Evolutionary conservation across 208 protist genomes (phyloP).

Genomic region (Phytomonas francai): DNA sequence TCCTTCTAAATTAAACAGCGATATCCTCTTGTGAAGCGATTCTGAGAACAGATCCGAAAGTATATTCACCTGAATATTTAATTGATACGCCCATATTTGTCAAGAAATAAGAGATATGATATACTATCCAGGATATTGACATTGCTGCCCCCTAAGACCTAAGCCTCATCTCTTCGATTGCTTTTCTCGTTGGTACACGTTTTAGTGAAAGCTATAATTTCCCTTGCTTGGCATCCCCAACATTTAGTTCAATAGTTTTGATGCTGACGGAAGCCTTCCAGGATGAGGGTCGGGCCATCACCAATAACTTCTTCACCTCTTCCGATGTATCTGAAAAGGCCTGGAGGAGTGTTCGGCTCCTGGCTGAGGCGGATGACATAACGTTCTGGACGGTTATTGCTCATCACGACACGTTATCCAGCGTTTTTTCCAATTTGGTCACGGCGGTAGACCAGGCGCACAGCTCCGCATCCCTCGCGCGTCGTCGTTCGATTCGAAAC

Average conservation of each 20-base stretch:
- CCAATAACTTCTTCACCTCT: conserved; percentile 52
- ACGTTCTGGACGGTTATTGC: conserved; percentile 79
- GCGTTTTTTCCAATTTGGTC: conserved; percentile 37
- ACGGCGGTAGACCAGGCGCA: conserved; percentile 54
- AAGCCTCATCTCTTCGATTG: not conserved
- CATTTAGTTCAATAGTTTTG: not conserved
- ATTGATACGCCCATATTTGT: conserved; percentile 3
- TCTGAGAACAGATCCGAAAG: not conserved
- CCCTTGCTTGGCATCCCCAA: not conserved
- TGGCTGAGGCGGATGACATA: conserved; percentile 54
- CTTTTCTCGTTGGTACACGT: not conserved
- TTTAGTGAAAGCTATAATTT: not conserved
- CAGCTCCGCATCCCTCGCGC: conserved; percentile 40
- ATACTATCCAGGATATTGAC: conserved; percentile 1
- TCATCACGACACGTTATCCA: conserved; percentile 38
- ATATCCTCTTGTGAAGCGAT: not conserved
- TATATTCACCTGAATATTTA: not conserved
- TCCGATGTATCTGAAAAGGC: conserved; percentile 54
- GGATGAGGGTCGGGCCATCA: conserved; percentile 47
- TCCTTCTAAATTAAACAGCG: not conserved
- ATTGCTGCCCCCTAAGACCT: not conserved
- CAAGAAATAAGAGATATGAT: not conserved
- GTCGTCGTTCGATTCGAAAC: conserved; percentile 22
- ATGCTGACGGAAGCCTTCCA: conserved; percentile 25
- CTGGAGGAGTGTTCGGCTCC: conserved; percentile 44